A percentile compares a stretch with the other conserved stretches of the same genome.
phyloP scores from a whole-genome alignment of 2,329 filamentous ascomycete species.

The Pseudogymnoascus sp. region DNA sequence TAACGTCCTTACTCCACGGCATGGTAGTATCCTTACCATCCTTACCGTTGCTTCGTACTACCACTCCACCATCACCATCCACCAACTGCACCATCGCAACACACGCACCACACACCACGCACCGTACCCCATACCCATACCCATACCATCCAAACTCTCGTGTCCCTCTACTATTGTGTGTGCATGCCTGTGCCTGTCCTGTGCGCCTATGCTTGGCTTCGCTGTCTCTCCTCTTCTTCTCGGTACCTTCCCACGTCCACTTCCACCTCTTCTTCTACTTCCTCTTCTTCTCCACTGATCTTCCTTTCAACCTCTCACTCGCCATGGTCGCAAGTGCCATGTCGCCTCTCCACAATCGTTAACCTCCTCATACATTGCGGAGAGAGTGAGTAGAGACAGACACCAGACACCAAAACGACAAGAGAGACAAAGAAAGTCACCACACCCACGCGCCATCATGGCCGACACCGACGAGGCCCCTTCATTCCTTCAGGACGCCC shows the following conservation, averaged over 20 bases:
- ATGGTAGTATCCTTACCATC: not conserved
- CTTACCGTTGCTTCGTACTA: too few relatives aligned
- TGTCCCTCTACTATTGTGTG: not conserved
- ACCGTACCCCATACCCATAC: too few relatives aligned
- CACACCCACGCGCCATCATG: not conserved
- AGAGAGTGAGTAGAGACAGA: not conserved
- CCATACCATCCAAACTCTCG: not conserved
- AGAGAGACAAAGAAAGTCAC: not conserved
- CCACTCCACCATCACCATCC: too few relatives aligned
- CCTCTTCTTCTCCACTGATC: not conserved
- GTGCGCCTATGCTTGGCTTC: not conserved
- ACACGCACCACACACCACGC: too few relatives aligned
- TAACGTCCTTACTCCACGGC: not conserved
- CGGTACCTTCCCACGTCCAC: not conserved
- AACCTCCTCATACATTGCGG: not conserved
- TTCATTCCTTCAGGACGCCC: constrained; percentile 30
- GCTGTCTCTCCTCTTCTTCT: not conserved
- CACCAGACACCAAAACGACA: not conserved
- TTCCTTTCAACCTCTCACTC: not conserved
- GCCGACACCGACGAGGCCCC: constrained; percentile 9
- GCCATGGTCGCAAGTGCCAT: not conserved
- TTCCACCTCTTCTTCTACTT: not conserved
- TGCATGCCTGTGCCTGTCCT: not conserved
- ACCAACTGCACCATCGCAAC: too few relatives aligned
- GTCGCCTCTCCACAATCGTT: not conserved